Percentiles rank a stretch among this genome's conserved stretches.
phyloP scores from a whole-genome alignment of 345 rosid genomes.

The Ceriops zippeliana region DNA sequence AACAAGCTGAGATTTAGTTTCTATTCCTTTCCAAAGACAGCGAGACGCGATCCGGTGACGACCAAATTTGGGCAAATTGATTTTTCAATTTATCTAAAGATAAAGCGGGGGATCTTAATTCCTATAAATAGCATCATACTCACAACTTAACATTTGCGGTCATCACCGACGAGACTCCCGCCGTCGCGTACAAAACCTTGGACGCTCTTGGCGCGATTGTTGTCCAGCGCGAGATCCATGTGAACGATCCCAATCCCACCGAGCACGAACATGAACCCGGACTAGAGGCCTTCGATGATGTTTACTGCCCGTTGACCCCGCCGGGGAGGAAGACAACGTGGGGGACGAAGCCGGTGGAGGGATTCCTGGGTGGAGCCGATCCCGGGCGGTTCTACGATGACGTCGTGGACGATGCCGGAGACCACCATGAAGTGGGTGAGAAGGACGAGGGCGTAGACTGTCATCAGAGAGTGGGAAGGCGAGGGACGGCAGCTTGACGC shows the following conservation, averaged over 20 bases:
- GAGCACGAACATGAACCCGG: slow-evolving; percentile 88
- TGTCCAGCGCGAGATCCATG: slow-evolving; percentile 82
- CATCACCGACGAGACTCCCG: slow-evolving; percentile 65
- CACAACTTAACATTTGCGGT: slow-evolving; percentile 62
- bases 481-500: slow-evolving; percentile 80
- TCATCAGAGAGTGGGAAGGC: slow-evolving; percentile 78
- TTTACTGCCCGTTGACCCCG: slow-evolving; percentile 91
- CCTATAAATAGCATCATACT: slow-evolving; percentile 96
- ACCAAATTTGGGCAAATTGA: no score
- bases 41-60: no score
- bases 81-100: slow-evolving; percentile 44
- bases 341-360: slow-evolving; percentile 68
- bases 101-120: slow-evolving; percentile 88
- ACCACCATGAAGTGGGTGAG: slow-evolving; percentile 90
- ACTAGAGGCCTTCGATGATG: slow-evolving; percentile 86
- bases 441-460: slow-evolving; percentile 71
- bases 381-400: slow-evolving; percentile 92
- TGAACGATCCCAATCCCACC: slow-evolving; percentile 84
- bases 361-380: slow-evolving; percentile 82
- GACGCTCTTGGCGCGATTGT: slow-evolving; percentile 72
- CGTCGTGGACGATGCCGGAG: slow-evolving; percentile 86
- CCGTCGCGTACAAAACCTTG: slow-evolving; percentile 73
- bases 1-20: no score
- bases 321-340: slow-evolving; percentile 90
- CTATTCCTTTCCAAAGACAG: no score